A percentile compares a stretch with the other conserved stretches of the same genome.
phyloP scores from a whole-genome alignment of 805 yeast genomes.

The Pichia kluyveri region DNA sequence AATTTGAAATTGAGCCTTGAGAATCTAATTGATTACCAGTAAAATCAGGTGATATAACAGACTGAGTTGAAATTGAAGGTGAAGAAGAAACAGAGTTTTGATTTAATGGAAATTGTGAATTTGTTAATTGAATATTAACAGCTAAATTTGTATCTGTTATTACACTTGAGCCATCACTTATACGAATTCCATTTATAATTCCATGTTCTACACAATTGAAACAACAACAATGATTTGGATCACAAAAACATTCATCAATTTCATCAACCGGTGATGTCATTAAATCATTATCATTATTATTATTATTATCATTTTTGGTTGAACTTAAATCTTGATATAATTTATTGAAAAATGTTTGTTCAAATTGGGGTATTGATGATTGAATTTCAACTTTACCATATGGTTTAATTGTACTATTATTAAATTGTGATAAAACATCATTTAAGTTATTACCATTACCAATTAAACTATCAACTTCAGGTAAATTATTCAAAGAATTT shows the following conservation, averaged over 20 bases:
- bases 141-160: conserved; percentile 2
- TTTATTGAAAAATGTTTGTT: conserved; percentile 8
- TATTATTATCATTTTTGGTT: background rate
- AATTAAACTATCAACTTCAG: background rate
- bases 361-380: conserved; percentile 9
- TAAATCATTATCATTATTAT: background rate
- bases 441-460: background rate
- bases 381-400: conserved; percentile 21
- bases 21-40: background rate
- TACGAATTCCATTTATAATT: conserved; percentile 23
- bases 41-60: background rate
- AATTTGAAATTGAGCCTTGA: background rate
- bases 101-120: conserved; percentile 1
- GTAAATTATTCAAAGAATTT: background rate
- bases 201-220: conserved; percentile 28
- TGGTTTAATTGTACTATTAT: conserved; percentile 6
- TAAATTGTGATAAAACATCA: background rate
- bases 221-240: conserved; percentile 26
- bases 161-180: conserved; percentile 22
- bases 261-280: background rate
- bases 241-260: conserved; percentile 23
- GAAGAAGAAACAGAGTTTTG: background rate
- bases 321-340: background rate
- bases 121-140: conserved; percentile 4
- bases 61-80: background rate